These are phyloP conservation scores for Dipteronia dyeriana DNA, from an alignment of 345 rosid species.

Conservation along the genomic window DNA sequence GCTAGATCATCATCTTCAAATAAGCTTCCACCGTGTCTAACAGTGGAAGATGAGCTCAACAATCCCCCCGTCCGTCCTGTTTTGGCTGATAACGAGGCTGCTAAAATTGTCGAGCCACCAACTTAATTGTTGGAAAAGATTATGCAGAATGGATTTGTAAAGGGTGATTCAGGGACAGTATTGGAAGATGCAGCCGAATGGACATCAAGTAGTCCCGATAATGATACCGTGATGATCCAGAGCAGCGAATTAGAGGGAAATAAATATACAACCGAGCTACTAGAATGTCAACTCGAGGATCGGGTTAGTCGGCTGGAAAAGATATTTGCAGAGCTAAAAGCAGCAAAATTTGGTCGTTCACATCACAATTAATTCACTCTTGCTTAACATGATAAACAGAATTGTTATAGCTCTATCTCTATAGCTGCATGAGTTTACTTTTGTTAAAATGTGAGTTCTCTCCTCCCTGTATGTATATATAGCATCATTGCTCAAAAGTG, in stretches of 20 bases:
- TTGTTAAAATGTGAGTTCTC: not conserved
- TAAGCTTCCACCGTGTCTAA: no score
- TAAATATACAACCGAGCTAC: not conserved
- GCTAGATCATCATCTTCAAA: no score
- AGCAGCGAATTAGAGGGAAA: not conserved
- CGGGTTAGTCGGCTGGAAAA: not conserved
- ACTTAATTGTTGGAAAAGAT: not conserved
- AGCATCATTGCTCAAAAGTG: not conserved
- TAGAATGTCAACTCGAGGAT: not conserved
- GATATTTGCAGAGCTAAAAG: slow-evolving; percentile 8
- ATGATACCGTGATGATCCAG: not conserved
- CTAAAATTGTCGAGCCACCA: not conserved
- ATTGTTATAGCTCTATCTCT: no score
- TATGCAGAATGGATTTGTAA: not conserved
- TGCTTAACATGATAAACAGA: not conserved
- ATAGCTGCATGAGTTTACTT: not conserved
- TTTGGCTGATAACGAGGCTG: not conserved
- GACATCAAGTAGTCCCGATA: not conserved
- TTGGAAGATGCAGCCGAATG: not conserved
- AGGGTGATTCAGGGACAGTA: not conserved
- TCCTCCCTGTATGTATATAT: not conserved
- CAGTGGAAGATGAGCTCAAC: not conserved
- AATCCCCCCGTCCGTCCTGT: not conserved
- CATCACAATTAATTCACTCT: not conserved
- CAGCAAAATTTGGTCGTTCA: not conserved